Conservation (phyloP, 345 rosid genomes). For the Durio zibethinus region DNA sequence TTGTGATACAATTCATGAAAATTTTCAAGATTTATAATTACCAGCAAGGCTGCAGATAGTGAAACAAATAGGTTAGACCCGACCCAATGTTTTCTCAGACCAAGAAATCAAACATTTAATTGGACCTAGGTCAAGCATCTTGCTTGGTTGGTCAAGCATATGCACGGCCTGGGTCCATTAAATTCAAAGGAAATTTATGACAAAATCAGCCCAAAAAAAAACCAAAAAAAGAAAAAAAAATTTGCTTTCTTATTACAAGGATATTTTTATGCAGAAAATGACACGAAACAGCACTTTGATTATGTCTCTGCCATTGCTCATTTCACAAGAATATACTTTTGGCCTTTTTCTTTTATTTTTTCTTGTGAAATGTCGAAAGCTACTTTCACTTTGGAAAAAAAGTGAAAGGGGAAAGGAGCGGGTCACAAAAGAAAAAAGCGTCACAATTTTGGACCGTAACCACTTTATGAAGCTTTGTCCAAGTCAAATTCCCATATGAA, state of each 20-base stretch:
- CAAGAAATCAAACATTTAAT: not conserved
- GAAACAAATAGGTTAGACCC: not conserved
- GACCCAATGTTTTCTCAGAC: not conserved
- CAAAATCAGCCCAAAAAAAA: no score
- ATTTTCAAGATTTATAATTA: no score
- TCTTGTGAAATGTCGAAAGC: not conserved
- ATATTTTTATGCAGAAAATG: not conserved
- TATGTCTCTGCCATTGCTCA: not conserved
- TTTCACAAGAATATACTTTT: not conserved
- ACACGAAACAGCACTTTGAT: not conserved
- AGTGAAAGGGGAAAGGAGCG: no score
- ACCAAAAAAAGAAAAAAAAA: no score
- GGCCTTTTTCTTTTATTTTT: not conserved
- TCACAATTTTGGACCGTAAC: no score
- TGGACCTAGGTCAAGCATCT: no score
- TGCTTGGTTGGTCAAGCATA: no score
- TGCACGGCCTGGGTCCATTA: no score
- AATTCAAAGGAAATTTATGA: no score
- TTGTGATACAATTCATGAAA: no score
- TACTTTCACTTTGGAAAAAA: not conserved
- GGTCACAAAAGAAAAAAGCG: no score
- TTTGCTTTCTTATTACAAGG: no score
- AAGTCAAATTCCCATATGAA: not conserved
- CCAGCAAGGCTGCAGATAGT: not conserved
- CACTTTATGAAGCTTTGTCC: not conserved